phyloP scores from a whole-genome alignment of 345 rosid genomes.

The Orychophragmus violaceus region DNA sequence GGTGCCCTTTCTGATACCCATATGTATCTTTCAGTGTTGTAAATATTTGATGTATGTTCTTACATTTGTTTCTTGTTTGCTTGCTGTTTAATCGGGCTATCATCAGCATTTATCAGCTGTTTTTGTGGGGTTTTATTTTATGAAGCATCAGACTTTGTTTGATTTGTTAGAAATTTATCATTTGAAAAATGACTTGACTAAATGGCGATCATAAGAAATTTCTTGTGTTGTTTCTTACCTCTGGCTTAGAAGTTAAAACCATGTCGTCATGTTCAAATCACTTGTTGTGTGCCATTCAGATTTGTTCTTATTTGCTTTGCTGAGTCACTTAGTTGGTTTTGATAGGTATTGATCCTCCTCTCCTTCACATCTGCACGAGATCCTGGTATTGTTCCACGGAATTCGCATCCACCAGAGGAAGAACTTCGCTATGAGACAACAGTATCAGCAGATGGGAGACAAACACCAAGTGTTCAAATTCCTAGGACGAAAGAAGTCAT shows the following conservation, averaged over 20 bases:
- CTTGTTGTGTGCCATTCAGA: neutral
- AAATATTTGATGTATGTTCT: neutral
- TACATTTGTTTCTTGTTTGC: neutral
- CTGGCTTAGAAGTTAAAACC: neutral
- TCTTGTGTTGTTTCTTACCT: neutral
- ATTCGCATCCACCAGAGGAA: conserved; percentile 88
- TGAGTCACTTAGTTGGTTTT: conserved; percentile 28
- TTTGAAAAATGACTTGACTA: neutral
- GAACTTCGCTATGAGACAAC: conserved; percentile 56
- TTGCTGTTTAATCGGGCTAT: neutral
- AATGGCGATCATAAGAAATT: neutral
- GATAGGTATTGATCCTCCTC: conserved; percentile 74
- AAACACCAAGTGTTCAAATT: conserved; percentile 78
- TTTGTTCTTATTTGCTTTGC: neutral
- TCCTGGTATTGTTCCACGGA: conserved; percentile 91
- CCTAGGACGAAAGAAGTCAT: conserved; percentile 72
- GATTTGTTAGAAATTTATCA: too few species aligned
- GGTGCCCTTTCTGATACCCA: neutral
- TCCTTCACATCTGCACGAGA: conserved; percentile 86
- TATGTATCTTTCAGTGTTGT: neutral
- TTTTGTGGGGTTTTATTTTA: neutral
- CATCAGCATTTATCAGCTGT: neutral
- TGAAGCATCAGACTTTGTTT: neutral
- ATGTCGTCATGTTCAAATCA: neutral
- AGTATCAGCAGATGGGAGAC: conserved; percentile 57